Evolutionary conservation across 2,329 filamentous ascomycete genomes (phyloP), one percentile per base, ranked within the genome.

Genomic region (Paracamarosporium sp.): DNA sequence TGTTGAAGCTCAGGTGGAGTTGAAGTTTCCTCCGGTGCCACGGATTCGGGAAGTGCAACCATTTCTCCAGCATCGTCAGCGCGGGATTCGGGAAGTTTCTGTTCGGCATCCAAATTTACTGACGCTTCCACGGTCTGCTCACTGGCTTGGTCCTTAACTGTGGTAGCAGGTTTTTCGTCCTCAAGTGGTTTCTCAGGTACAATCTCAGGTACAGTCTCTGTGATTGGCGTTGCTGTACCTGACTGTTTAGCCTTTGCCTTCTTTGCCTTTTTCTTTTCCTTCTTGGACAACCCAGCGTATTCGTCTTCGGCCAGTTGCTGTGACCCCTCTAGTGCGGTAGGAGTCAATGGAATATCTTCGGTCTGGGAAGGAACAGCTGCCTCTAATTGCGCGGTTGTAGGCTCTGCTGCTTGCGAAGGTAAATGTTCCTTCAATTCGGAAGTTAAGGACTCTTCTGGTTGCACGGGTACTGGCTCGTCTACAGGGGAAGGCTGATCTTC

Each of bases 201-300:
- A 12, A 54, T 3, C 31, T 62, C 55, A 6, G 52, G 30, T 2
- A 51, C 28, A 12, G 54, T 53, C 41, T 69, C 64, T 13, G 24
- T 36, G 17, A 54, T 22, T 41, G 64, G 62, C 2, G 62, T 55
- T n/a, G 55, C 64, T 11, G 65, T 54, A n/a, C 56, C 64, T 7
- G 63, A 66, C 22, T 60, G 33, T 45, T 65, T 69, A 9, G 56
- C 62, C 52, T 69, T 72, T 8, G 59, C 56, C 44, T 71, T 72
- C 65, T 70, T 73, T 1, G 58, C 63, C 48, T 73, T 71, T 54
- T 74, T 72, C 63, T 65, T 70, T 9, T 68, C 67, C 31, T 72
- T 69, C 55, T 70, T 71, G 1, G 64, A 65, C 9, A 61, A 24
- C 52, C 35, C 48, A 25, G 45, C 31, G 15, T 44, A 45, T 3